phyloP scores from a whole-genome alignment of 2,329 filamentous ascomycete genomes.

The Elsinoe necatrix region DNA sequence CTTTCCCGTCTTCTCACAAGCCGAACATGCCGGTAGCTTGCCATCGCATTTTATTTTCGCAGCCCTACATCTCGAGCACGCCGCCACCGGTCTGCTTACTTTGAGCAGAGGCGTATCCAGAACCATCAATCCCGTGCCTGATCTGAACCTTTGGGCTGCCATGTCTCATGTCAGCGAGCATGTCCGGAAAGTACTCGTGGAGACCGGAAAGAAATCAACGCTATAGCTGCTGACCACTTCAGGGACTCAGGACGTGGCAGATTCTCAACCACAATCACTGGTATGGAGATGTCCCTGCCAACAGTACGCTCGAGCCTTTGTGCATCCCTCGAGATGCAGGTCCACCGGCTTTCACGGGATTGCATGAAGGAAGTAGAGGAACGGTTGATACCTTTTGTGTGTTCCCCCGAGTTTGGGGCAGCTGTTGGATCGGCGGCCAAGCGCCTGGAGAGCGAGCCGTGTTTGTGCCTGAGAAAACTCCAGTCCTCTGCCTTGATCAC shows the following conservation, averaged over 20 bases:
- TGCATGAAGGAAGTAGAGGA: neutral
- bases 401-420: neutral
- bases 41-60: conserved; percentile 98
- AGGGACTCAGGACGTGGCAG: neutral
- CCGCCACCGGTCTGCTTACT: conserved; percentile 70
- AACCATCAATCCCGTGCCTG: conserved; percentile 30
- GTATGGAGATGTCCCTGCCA: neutral
- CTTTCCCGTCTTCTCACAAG: conserved; percentile 85
- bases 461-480: neutral
- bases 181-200: neutral
- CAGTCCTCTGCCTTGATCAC: neutral
- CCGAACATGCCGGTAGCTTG: conserved; percentile 88
- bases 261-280: neutral
- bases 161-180: neutral
- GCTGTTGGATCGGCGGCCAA: conserved; percentile 5
- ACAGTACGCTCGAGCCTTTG: neutral
- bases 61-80: conserved; percentile 72
- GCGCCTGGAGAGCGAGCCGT: neutral
- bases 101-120: conserved; percentile 53
- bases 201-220: neutral
- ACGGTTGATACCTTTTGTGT: conserved; percentile 1
- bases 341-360: neutral
- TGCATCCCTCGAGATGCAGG: neutral
- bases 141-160: conserved; percentile 1
- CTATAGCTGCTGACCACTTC: neutral